A percentile compares a stretch with the other conserved stretches of the same genome.
Evolutionary conservation across 2,329 filamentous ascomycete species (phyloP).

Genomic region (Fusarium citri): DNA sequence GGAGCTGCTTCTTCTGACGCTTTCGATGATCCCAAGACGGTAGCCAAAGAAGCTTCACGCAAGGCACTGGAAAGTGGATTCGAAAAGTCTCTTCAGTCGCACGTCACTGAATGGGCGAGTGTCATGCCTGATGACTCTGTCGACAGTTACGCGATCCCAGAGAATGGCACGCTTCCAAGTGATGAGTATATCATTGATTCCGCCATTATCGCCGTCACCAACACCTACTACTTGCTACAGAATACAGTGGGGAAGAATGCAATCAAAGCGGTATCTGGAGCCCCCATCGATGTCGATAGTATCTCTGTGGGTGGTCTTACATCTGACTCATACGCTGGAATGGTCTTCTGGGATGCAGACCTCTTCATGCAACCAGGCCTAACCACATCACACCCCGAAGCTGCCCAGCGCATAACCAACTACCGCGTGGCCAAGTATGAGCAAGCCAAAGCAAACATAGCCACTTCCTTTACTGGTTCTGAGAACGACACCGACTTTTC

Average conservation of each 20-base stretch:
- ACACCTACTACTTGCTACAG: conserved; percentile 1
- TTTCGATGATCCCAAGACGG: not conserved
- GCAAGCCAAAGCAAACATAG: not conserved
- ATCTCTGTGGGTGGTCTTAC: conserved; percentile 1
- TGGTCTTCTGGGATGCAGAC: conserved; percentile 10
- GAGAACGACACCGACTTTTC: conserved; percentile 8
- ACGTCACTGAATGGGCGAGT: not conserved
- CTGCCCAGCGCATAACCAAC: conserved; percentile 8
- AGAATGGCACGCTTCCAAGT: not conserved
- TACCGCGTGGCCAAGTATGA: not conserved
- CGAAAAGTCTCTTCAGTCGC: rapidly evolving
- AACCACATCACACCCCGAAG: not conserved
- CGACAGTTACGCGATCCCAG: not conserved
- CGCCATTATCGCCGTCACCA: not conserved
- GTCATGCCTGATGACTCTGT: conserved; percentile 6
- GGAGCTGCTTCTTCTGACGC: conserved; percentile 9
- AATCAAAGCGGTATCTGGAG: not conserved
- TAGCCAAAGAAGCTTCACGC: not conserved
- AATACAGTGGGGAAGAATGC: conserved; percentile 11
- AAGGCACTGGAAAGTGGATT: not conserved
- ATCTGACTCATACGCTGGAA: conserved; percentile 5
- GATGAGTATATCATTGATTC: conserved; percentile 14
- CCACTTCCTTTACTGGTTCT: not conserved
- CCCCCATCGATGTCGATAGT: conserved; percentile 3
- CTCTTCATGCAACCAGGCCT: conserved; percentile 15